A percentile compares a stretch with the other conserved stretches of the same genome.
Conservation (phyloP, 176 grass and related monocot species). For the Triticum urartu region DNA sequence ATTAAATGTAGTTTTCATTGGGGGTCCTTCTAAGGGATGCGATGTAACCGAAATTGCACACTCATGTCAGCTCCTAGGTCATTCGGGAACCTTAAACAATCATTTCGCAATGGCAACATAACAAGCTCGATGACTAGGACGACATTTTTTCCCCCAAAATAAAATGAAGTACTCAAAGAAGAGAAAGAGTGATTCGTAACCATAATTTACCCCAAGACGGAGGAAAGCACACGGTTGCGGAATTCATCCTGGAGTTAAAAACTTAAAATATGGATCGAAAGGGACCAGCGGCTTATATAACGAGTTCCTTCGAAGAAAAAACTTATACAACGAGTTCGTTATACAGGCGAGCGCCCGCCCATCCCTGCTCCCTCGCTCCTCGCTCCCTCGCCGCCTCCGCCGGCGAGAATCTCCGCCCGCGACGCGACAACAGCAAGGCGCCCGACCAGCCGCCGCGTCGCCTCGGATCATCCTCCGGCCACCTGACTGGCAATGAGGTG, state of each 20-base stretch:
- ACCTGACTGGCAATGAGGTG: neutral
- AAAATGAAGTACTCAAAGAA: neutral
- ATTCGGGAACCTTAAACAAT: too few relatives aligned
- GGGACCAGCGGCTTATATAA: neutral
- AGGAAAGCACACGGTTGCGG: neutral
- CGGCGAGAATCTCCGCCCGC: conserved; percentile 9
- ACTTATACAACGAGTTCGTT: neutral
- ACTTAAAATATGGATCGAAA: neutral
- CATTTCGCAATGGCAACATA: too few relatives aligned
- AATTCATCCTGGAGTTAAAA: neutral
- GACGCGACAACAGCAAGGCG: conserved; percentile 33
- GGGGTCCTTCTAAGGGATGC: neutral
- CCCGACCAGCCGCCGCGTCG: conserved; percentile 31
- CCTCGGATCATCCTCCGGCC: neutral
- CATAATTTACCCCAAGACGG: neutral
- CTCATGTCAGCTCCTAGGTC: too few relatives aligned
- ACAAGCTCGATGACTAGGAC: too few relatives aligned
- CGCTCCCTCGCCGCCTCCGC: conserved; percentile 25
- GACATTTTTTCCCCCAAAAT: too few relatives aligned
- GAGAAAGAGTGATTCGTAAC: neutral
- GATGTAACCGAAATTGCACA: too few relatives aligned
- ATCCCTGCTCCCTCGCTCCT: neutral
- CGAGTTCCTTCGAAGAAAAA: neutral
- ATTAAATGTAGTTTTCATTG: neutral
- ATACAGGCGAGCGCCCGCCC: neutral